Evolutionary conservation across 306 rosid genomes (phyloP).

Genomic region (Rosa chinensis): DNA sequence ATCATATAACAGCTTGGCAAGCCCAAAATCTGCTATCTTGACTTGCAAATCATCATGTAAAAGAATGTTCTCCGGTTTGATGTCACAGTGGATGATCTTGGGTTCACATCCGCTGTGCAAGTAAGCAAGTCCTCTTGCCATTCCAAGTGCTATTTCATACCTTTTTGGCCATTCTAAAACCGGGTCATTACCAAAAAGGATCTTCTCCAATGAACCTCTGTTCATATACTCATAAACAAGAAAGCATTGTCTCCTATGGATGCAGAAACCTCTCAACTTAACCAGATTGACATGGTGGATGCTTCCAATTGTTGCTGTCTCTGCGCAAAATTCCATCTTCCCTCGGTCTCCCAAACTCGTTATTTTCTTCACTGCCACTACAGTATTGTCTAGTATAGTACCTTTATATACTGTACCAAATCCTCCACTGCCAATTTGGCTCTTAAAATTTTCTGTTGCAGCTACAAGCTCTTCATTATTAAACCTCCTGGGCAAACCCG

Average conservation of each 20-base stretch:
- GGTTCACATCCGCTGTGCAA: constrained; percentile 58
- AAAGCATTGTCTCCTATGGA: not conserved
- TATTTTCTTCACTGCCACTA: constrained; percentile 34
- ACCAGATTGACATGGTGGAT: constrained; percentile 28
- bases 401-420: constrained; percentile 35
- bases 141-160: constrained; percentile 43
- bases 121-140: constrained; percentile 49
- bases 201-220: constrained; percentile 21
- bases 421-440: constrained; percentile 26
- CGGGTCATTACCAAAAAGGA: constrained; percentile 9
- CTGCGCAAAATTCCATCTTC: constrained; percentile 26
- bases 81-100: constrained; percentile 58
- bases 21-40: constrained; percentile 60
- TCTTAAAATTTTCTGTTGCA: constrained; percentile 27
- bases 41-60: constrained; percentile 37
- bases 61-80: constrained; percentile 68
- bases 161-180: constrained; percentile 28
- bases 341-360: constrained; percentile 19
- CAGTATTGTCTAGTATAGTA: constrained; percentile 8
- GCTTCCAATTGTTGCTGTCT: constrained; percentile 16
- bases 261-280: constrained; percentile 22
- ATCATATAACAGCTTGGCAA: constrained; percentile 51
- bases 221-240: constrained; percentile 22
- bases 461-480: constrained; percentile 10
- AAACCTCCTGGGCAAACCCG: constrained; percentile 25